A percentile compares a stretch with the other conserved stretches of the same genome.
Evolutionary conservation across 768 basidiomycete species (phyloP).

Genomic region (Daedalea quercina): DNA sequence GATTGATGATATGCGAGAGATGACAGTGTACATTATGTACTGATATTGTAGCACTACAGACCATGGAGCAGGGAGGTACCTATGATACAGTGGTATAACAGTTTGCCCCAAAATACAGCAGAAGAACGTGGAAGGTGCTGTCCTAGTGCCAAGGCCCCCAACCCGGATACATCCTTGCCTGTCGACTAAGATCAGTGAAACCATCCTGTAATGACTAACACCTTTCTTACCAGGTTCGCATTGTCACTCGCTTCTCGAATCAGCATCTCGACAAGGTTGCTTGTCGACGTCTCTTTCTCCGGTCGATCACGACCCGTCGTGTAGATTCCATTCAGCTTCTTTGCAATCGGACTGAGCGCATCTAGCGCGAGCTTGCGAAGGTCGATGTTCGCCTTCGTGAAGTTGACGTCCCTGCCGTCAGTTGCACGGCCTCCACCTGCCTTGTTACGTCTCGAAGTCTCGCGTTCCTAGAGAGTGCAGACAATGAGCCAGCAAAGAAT

Average conservation of each 20-base stretch:
- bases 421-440: neutral
- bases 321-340: constrained; percentile 75
- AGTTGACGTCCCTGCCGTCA: neutral
- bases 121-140: neutral
- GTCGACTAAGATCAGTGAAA: constrained; percentile 11
- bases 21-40: neutral
- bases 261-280: constrained; percentile 84
- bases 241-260: constrained; percentile 83
- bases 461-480: constrained; percentile 11
- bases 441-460: constrained; percentile 3
- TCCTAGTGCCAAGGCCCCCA: constrained; percentile 72
- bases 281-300: constrained; percentile 54
- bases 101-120: neutral
- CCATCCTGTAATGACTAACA: neutral
- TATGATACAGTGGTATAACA: neutral
- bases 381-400: constrained; percentile 31
- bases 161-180: constrained; percentile 89
- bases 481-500: neutral
- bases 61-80: neutral
- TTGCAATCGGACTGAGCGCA: constrained; percentile 74
- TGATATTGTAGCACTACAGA: neutral
- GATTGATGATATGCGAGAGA: neutral
- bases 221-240: constrained; percentile 60
- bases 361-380: constrained; percentile 63
- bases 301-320: constrained; percentile 39